These are phyloP conservation scores for Sonneratia alba DNA, from an alignment of 345 rosid species.

Conservation along the genomic window DNA sequence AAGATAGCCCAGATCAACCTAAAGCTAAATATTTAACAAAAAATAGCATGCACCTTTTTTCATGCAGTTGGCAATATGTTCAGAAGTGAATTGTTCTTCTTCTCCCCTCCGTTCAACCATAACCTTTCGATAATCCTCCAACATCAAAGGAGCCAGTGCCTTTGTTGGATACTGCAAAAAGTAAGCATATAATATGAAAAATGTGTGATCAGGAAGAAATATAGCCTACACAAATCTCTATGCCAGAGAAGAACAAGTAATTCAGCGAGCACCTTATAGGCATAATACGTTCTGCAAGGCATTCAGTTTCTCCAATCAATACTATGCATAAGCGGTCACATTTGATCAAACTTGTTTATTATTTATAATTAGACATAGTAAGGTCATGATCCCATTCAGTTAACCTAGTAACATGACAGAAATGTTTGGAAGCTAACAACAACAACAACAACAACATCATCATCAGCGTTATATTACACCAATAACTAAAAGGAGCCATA, in stretches of 20 bases:
- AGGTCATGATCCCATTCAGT: background rate
- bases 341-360: background rate
- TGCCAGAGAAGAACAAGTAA: background rate
- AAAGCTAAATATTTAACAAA: background rate
- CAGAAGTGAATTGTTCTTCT: constrained; percentile 71
- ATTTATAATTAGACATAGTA: background rate
- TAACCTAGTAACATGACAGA: background rate
- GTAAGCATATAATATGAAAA: background rate
- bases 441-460: background rate
- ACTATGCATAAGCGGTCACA: background rate
- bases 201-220: background rate
- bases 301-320: background rate
- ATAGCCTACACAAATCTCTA: background rate
- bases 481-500: background rate
- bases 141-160: constrained; percentile 86
- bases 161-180: constrained; percentile 70
- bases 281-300: background rate
- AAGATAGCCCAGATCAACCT: background rate
- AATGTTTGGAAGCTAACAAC: background rate
- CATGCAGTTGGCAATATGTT: constrained; percentile 71
- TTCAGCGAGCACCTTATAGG: background rate
- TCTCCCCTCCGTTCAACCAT: constrained; percentile 92
- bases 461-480: background rate
- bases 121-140: constrained; percentile 81
- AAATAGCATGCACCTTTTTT: constrained; percentile 43